Evolutionary conservation across 164 flowering plant genomes (phyloP).

Genomic region (Vitis cinerea): DNA sequence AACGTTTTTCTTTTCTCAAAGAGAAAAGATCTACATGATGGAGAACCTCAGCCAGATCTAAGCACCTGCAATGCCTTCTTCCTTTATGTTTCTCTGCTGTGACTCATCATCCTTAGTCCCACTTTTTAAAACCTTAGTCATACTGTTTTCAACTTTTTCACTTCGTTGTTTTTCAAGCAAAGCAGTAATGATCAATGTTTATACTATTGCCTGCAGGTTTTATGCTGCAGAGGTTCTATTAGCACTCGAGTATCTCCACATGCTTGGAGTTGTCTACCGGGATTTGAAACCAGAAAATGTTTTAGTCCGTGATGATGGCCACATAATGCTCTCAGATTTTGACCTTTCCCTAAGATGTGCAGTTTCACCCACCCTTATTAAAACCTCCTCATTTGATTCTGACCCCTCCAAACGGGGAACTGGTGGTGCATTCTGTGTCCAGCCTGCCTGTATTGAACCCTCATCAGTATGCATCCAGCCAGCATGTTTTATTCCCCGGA

Average conservation of each 20-base stretch:
- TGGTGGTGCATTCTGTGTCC: conserved; percentile 71
- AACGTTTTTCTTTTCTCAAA: no score
- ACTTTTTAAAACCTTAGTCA: no score
- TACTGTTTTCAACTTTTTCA: no score
- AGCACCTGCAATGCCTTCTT: no score
- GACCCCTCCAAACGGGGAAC: conserved; percentile 55
- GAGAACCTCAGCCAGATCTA: no score
- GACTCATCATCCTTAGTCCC: no score
- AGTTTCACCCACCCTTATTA: conserved; percentile 80
- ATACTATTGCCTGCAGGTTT: conserved; percentile 47
- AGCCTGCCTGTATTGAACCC: conserved; percentile 92
- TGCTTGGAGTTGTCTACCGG: conserved; percentile 92
- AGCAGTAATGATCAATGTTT: not conserved
- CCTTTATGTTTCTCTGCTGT: no score
- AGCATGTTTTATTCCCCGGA: conserved; percentile 77
- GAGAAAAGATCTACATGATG: no score
- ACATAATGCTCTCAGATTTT: conserved; percentile 93
- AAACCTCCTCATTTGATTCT: conserved; percentile 40
- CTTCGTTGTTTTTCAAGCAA: not conserved
- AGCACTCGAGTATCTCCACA: conserved; percentile 91
- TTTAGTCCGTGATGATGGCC: conserved; percentile 91
- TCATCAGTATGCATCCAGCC: conserved; percentile 84
- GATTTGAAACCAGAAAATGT: conserved; percentile 96
- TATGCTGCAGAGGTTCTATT: conserved; percentile 91
- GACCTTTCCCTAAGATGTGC: conserved; percentile 86